These are phyloP conservation scores for Akanthomyces muscarius DNA, from an alignment of 2,329 filamentous ascomycete species.

Conservation along the genomic window DNA sequence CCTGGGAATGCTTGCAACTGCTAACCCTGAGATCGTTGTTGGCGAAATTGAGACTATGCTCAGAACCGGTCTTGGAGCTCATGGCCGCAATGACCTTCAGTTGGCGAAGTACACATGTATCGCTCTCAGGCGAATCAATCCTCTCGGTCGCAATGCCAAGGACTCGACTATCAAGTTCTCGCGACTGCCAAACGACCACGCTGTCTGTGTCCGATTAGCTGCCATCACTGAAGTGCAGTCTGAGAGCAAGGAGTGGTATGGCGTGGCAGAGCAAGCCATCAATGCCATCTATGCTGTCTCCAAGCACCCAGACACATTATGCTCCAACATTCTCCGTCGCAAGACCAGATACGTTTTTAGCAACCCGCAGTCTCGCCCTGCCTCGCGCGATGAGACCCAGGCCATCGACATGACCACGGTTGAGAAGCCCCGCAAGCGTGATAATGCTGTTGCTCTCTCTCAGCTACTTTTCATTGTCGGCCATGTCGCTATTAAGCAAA, in stretches of 20 bases:
- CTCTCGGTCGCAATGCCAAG: conserved; percentile 74
- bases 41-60: conserved; percentile 95
- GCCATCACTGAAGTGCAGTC: conserved; percentile 81
- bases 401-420: conserved; percentile 32
- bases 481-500: conserved; percentile 97
- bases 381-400: conserved; percentile 43
- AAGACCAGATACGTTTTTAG: conserved; percentile 81
- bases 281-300: conserved; percentile 91
- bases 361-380: conserved; percentile 43
- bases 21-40: conserved; percentile 87
- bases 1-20: conserved; percentile 91
- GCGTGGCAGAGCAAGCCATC: conserved; percentile 92
- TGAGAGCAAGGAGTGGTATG: conserved; percentile 93
- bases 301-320: conserved; percentile 89
- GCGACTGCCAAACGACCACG: conserved; percentile 86
- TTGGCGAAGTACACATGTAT: conserved; percentile 95
- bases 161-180: conserved; percentile 65
- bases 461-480: conserved; percentile 94
- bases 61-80: conserved; percentile 76
- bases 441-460: conserved; percentile 72
- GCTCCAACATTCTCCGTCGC: conserved; percentile 81
- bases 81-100: conserved; percentile 78
- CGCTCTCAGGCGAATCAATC: conserved; percentile 85
- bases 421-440: conserved; percentile 52
- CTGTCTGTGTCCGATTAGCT: conserved; percentile 74